Base-by-base conservation (phyloP, 2,329 filamentous ascomycete genomes). In the Diaporthe velutina region DNA sequence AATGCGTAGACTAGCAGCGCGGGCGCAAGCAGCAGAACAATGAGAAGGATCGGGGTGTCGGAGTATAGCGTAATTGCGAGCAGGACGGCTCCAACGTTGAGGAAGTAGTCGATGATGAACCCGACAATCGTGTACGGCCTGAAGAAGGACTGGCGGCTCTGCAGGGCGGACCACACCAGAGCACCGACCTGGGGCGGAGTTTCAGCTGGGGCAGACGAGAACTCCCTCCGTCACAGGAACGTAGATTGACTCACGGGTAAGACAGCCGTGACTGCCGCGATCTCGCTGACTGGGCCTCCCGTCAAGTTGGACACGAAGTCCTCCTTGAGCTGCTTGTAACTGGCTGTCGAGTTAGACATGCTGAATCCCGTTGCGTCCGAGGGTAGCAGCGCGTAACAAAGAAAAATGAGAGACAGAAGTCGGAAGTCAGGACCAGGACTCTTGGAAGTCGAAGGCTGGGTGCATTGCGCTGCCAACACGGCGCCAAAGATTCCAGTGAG, bases 291-390 rank as follows among this genome's bases (percentile, higher is more conserved):
- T 42, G 92, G 90, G 75, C 97, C 95, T 54, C 97, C 97, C 9
- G 93, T 92, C 40, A 98, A 91, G 83, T 95, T 94, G 72, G 96
- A 98, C 81, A 99, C 97, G 83, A 98, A 98, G 81, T 95, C 95
- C 87, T 98, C 96, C 86, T 99, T 99, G 79, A 93, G 89, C 80
- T 93, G 91, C 86, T 98, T 99, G 88, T 98, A 98, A 84, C 89
- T 93, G 74, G 84, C 83, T 61, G 85, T 82, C 79, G 81, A 83
- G 75, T 82, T 83, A 77, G 83, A 78, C 76, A 80, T 79, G 60
- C 70, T 70, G 75, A 45, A 42, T 50, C 40, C 38, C 25, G 61
- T 68, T 35, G 60, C 57, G 73, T 76, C 64, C 42, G 38, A 70
- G 73, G 54, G 58, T n/a, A 48, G 42, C 30, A 45, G 70, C 30